Evolutionary conservation across 148 eudicot genomes (phyloP).

Genomic region (Nepenthes gracilis): DNA sequence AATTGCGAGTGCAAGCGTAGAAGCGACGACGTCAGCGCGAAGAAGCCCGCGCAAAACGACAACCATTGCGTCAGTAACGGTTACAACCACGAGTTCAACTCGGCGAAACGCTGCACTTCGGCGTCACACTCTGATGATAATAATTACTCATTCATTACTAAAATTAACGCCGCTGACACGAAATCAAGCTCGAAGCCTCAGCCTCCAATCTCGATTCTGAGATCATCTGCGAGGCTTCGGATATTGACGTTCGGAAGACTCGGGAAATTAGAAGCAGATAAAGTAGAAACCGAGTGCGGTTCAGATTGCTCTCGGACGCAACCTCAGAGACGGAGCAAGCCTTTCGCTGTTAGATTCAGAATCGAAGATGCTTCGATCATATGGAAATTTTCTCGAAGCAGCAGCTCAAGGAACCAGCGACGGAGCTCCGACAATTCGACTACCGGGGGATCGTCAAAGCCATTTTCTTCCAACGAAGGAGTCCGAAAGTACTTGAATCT

Average conservation of each 20-base stretch:
- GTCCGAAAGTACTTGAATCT: conserved; percentile 39
- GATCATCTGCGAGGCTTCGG: conserved; percentile 21
- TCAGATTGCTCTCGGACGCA: not conserved
- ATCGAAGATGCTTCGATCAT: conserved; percentile 8
- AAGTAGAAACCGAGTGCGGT: not conserved
- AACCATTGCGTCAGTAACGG: not conserved
- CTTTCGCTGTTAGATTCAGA: conserved; percentile 9
- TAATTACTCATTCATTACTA: not conserved
- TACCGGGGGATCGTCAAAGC: conserved; percentile 13
- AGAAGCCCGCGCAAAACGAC: not conserved
- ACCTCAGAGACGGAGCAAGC: conserved; percentile 6
- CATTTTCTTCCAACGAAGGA: conserved; percentile 9
- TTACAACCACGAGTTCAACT: not conserved
- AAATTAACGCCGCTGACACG: no score
- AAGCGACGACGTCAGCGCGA: no score
- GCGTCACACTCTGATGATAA: not conserved
- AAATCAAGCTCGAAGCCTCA: conserved; percentile 5
- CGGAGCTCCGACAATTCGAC: conserved; percentile 9
- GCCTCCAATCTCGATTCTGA: conserved; percentile 26
- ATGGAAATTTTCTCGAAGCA: conserved; percentile 11
- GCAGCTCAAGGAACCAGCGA: conserved; percentile 18
- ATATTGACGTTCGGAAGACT: conserved; percentile 23
- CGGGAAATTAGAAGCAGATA: conserved; percentile 15
- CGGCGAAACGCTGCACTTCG: not conserved
- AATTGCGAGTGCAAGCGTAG: not conserved